These are phyloP conservation scores for Sugiyamaella qingdaonensis DNA, from an alignment of 805 yeast genomes.

Conservation along the genomic window DNA sequence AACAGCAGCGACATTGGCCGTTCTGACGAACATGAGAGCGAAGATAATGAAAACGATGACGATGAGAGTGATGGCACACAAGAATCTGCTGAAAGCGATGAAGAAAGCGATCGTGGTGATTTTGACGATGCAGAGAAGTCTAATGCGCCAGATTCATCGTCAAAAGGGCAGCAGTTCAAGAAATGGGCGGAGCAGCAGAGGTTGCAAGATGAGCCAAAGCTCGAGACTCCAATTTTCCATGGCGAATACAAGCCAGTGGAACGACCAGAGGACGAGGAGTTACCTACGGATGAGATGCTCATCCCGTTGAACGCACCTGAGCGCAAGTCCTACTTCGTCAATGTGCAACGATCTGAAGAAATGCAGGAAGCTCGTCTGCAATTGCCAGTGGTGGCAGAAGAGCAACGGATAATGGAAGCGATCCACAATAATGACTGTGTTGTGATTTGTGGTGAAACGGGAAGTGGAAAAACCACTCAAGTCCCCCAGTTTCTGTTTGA, in stretches of 20 bases:
- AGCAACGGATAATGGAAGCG: conserved; percentile 92
- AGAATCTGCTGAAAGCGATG: conserved; percentile 30
- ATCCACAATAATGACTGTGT: conserved; percentile 87
- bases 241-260: conserved; percentile 51
- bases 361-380: conserved; percentile 65
- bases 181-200: conserved; percentile 78
- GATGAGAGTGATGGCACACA: conserved; percentile 14
- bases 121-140: conserved; percentile 41
- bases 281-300: conserved; percentile 57
- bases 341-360: conserved; percentile 59
- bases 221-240: conserved; percentile 46
- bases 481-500: conserved; percentile 95
- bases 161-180: conserved; percentile 63
- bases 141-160: conserved; percentile 22
- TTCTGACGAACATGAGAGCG: conserved; percentile 26
- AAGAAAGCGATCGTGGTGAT: conserved; percentile 13
- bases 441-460: conserved; percentile 95
- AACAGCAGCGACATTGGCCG: conserved; percentile 9
- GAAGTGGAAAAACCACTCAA: conserved; percentile 98
- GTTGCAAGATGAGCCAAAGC: conserved; percentile 45
- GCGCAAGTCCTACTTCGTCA: conserved; percentile 64
- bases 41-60: conserved; percentile 25
- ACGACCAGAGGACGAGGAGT: conserved; percentile 69
- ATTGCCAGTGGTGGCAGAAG: conserved; percentile 87
- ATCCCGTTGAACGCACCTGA: conserved; percentile 51